Evolutionary conservation across 371 early-diverging fungal species (phyloP), one percentile per base, ranked within the genome.

Genomic region (Apophysomyces elegans): DNA sequence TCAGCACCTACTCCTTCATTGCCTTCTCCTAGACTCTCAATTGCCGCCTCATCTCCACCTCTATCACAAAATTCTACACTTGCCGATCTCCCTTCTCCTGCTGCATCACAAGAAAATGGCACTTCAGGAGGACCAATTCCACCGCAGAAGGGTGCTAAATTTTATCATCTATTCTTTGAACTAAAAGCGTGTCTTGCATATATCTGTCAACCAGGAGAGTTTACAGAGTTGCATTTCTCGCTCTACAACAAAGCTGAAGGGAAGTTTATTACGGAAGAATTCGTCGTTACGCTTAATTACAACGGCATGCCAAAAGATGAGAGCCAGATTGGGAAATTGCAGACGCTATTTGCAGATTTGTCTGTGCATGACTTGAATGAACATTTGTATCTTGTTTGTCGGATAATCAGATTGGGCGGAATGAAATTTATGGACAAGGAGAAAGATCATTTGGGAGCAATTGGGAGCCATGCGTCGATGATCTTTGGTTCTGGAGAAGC

Each of bases 251-350:
- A 74, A 39, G 57, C 68, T 0, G 86, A 87, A 39, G 61, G 58
- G 4, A 75, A 77, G n/a, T 79, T 83, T 59, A 26, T 93, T 3
- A 84, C 89, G 8, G 93, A 93, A 61, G 86, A 87, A 37, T 91
- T 84, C 67, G 58, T 81, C 0, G 82, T 91, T 13, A 62, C 73
- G 0, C 71, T 90, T 13, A 85, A 81, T 45, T 78, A 78, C 64
- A 81, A 85, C 47, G 88, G 87, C 21, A 84, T 84, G 78, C 88
- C 88, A 6, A 83, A 77, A 59, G 84, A 86, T 47, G 80, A 84
- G 58, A 57, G 64, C 0, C 78, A 84, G 36, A 84, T 86, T 56
- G 81, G 84, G 4, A 75, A 80, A 64, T 60, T 86, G 12, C 76
- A 79, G 8, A 80, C 89, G 1, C 56, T 90, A 5, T 90, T 90